A percentile compares a stretch with the other conserved stretches of the same genome.
Conservation (phyloP, 1,284 basidiomycete genomes). For the Irpex rosettiformis region DNA sequence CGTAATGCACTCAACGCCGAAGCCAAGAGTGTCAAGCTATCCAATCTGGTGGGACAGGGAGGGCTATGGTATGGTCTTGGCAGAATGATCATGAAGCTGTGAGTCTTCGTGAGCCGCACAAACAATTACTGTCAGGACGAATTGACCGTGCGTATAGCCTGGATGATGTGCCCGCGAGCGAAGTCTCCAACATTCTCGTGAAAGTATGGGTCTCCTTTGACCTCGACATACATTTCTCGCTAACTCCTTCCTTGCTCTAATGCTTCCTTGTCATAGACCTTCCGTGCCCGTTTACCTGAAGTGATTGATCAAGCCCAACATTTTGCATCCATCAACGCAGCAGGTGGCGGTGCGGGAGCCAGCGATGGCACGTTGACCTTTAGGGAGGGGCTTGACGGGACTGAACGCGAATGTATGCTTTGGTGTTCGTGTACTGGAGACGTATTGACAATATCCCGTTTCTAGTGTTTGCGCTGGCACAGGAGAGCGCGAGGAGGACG, state of each 20-base stretch:
- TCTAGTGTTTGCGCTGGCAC: slow-evolving; percentile 79
- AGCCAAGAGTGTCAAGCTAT: slow-evolving; percentile 74
- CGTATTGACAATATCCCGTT: background rate
- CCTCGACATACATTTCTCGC: background rate
- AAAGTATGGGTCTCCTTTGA: slow-evolving; percentile 45
- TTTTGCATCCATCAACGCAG: slow-evolving; percentile 70
- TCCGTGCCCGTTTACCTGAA: slow-evolving; percentile 73
- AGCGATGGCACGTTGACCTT: slow-evolving; percentile 70
- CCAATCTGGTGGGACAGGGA: slow-evolving; percentile 79
- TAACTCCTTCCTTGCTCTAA: slow-evolving; percentile 3
- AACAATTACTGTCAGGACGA: background rate
- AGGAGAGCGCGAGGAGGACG: slow-evolving; percentile 72
- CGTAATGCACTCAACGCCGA: slow-evolving; percentile 84
- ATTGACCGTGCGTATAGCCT: slow-evolving; percentile 40
- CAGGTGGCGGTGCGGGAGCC: slow-evolving; percentile 48
- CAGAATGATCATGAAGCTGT: slow-evolving; percentile 79
- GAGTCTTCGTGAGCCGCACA: slow-evolving; percentile 25
- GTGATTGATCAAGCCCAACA: slow-evolving; percentile 90
- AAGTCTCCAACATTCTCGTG: slow-evolving; percentile 66
- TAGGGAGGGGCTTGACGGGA: slow-evolving; percentile 83
- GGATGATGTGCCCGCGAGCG: slow-evolving; percentile 64
- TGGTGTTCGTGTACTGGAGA: background rate
- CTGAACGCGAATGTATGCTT: slow-evolving; percentile 78
- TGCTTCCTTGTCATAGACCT: slow-evolving; percentile 51
- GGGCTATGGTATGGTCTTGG: slow-evolving; percentile 91